Base-by-base conservation (phyloP, 192 early-diverging fungal species). In the Lobosporangium transversale region DNA sequence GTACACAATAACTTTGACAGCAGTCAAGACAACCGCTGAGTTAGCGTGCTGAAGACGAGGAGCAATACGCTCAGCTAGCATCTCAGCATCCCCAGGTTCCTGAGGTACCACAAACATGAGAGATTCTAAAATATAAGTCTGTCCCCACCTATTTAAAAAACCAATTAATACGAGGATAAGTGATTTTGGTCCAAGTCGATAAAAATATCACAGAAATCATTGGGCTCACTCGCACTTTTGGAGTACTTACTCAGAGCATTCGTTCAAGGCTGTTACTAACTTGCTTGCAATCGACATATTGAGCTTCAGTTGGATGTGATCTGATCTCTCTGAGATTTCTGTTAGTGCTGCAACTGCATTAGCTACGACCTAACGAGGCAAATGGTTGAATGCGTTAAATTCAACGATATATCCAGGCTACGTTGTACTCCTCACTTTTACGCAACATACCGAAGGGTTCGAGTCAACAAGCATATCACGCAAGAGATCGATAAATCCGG, bases 1-100 rank as follows among this genome's bases (percentile, higher is more conserved):
- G 74, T 97, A 97, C 32, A 96, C 81, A 40, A 99, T 95, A 47
- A 97, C 89, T 57, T 95, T 94, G 71, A 95, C 86, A 5, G 93
- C 86, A 18, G 89, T 88, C 52, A 98, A 79, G 2, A 95, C 93
- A 0, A 98, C 94, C 37, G 92, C 93, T 14, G 94, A 94, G 81
- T 98, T 98, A n/a, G 92, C 92, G 83, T 98, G 96, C 70, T 96
- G 94, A 24, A 98, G 80, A 54, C 95, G 89, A 48, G 95, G 94
- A 36, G 92, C 75, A 33, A 98, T 93, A 56, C 95, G 90, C 68
- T 98, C 96, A 9, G 92, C 90, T 53, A 98, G 68, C 33, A 95
- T 88, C 66, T 98, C 96, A 9, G 97, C 97, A 70, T 98, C 95
- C 4, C 85, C 85, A 0, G 86, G 66, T 52, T 94, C 94, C 82